These are phyloP conservation scores for Colletotrichum higginsianum DNA, from an alignment of 2,329 filamentous ascomycete species.

Conservation along the genomic window DNA sequence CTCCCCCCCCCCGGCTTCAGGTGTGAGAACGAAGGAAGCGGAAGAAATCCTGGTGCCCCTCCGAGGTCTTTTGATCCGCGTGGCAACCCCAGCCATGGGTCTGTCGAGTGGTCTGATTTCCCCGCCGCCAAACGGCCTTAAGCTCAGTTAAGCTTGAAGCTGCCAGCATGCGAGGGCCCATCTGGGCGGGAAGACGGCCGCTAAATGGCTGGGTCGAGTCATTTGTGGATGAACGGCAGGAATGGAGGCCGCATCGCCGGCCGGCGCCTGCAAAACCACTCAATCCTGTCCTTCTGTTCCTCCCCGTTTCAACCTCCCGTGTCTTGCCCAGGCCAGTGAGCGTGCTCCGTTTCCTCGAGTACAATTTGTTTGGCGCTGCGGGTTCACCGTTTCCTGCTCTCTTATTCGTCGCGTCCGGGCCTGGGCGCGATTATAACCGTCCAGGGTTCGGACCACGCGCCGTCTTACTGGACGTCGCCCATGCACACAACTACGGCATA, in stretches of 20 bases:
- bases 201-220: conserved; percentile 23
- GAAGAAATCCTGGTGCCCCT: no score
- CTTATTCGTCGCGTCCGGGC: conserved; percentile 15
- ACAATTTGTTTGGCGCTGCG: conserved; percentile 36
- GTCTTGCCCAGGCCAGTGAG: conserved; percentile 13
- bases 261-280: conserved; percentile 43
- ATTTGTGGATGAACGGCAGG: not conserved
- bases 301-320: conserved; percentile 27
- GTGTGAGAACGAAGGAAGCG: no score
- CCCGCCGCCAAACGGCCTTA: conserved; percentile 4
- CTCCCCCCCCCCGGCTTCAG: no score
- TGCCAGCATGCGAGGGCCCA: conserved; percentile 18
- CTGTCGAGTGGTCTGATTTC: conserved; percentile 38
- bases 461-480: conserved; percentile 24
- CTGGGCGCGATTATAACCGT: conserved; percentile 17
- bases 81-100: no score
- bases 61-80: no score
- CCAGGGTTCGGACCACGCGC: conserved; percentile 6
- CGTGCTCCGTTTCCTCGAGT: not conserved
- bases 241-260: conserved; percentile 16
- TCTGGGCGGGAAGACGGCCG: conserved; percentile 10
- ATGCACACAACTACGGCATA: not conserved
- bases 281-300: not conserved
- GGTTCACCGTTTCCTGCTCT: not conserved
- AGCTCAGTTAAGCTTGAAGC: conserved; percentile 9